Evolutionary conservation across 352 stramenopile species (phyloP).

Genomic region (Pythium brachiatum): DNA sequence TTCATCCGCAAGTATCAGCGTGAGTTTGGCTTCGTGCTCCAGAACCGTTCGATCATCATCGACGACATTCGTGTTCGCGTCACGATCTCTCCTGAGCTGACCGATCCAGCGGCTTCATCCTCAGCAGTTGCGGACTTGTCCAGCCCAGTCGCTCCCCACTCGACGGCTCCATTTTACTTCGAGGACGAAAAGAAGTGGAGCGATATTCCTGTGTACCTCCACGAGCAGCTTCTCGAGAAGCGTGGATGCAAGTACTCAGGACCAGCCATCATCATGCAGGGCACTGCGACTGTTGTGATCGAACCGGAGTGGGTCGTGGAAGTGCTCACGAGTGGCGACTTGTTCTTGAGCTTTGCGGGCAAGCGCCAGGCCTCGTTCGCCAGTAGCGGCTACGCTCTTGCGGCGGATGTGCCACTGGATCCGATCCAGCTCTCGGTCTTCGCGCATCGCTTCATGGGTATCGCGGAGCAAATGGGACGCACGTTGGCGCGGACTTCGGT

Average conservation of each 20-base stretch:
- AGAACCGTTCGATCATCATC: slow-evolving; percentile 92
- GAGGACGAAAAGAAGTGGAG: slow-evolving; percentile 74
- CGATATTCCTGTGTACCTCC: slow-evolving; percentile 92
- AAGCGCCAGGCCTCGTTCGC: slow-evolving; percentile 31
- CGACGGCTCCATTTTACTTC: slow-evolving; percentile 79
- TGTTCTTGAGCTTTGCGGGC: slow-evolving; percentile 86
- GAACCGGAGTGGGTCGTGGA: slow-evolving; percentile 94
- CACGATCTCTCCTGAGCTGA: slow-evolving; percentile 83
- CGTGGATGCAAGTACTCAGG: slow-evolving; percentile 70
- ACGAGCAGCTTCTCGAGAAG: slow-evolving; percentile 84
- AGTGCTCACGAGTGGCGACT: slow-evolving; percentile 93
- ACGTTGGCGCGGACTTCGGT: slow-evolving; percentile 96
- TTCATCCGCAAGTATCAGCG: slow-evolving; percentile 94
- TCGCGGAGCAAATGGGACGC: slow-evolving; percentile 99
- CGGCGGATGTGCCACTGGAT: slow-evolving; percentile 71
- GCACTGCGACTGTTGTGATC: slow-evolving; percentile 97
- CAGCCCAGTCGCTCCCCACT: slow-evolving; percentile 36
- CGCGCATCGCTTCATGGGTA: slow-evolving; percentile 98
- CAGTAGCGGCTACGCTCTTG: slow-evolving; percentile 30
- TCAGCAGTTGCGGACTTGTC: slow-evolving; percentile 14
- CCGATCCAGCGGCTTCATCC: slow-evolving; percentile 22
- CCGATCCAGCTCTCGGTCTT: slow-evolving; percentile 97
- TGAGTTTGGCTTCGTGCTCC: slow-evolving; percentile 98
- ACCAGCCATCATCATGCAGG: slow-evolving; percentile 97
- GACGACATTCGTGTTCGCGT: slow-evolving; percentile 98